Base-by-base conservation (phyloP, 2,329 filamentous ascomycete species). In the Lizonia empirigonia region DNA sequence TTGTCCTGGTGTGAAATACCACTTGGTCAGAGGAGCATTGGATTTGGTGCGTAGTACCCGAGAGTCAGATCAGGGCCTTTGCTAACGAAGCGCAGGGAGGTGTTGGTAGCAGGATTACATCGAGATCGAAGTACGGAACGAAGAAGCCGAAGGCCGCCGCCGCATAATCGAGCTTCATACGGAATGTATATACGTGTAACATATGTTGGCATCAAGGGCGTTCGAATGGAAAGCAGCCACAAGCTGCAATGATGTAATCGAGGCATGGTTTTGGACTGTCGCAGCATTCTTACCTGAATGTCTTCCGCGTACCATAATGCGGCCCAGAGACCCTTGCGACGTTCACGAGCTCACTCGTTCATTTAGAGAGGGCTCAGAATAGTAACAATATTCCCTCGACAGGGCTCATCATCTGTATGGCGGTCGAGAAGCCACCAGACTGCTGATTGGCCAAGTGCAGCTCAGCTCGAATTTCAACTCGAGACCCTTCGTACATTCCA, bases 1-100 rank as follows among this genome's bases (percentile, higher is more conserved):
- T 86, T 99, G 94, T 79, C 94, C 94, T 55, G 94, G 94, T 86
- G 94, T 99, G 76, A 87, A 92, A 71, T 99, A 99, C 74, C 91
- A 95, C 75, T 79, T 97, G 67, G 90, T 99, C 33, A 82, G 94
- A 71, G 94, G 94, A 24, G 90, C 92, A 16, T 79, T 96, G 76
- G 94, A 99, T 83, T 75, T 99, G 84, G 92, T 96, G 80, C 68
- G 89, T 83, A 38, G 18, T 19, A 38, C 30, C 8, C 26, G 20
- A 0, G n/a, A 8, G 2, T 18, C n/a, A 5, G 4, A 8, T 3
- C 20, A 19, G n/a, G 3, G 27, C 7, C 32, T 15, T 4, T n/a
- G 44, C 69, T 74, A 60, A 72, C 50, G 35, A 12, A 7, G 10
- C 54, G 10, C 59, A 97, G 93, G 91, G 91, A 69, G 94, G 94